Conservation (phyloP, 768 basidiomycete genomes). For the Sarcodon aspratus region DNA sequence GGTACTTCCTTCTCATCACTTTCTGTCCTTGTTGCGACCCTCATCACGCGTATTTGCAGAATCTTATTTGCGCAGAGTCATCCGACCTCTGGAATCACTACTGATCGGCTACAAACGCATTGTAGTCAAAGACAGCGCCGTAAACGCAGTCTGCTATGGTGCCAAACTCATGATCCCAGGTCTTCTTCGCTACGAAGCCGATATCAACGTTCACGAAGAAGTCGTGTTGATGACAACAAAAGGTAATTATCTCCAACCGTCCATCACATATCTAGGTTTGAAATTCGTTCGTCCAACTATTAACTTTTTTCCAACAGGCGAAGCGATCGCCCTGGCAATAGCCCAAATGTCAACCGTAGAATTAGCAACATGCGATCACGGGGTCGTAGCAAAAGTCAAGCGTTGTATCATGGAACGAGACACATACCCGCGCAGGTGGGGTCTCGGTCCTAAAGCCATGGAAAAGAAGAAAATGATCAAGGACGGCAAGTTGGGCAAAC, state of each 20-base stretch:
- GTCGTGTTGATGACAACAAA: slow-evolving; percentile 99
- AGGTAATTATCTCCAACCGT: slow-evolving; percentile 30
- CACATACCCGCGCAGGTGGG: slow-evolving; percentile 96
- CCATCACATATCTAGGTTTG: slow-evolving; percentile 1
- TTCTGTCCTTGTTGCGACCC: background rate
- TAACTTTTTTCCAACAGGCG: slow-evolving; percentile 32
- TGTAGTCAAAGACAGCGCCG: slow-evolving; percentile 97
- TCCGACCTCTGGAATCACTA: slow-evolving; percentile 89
- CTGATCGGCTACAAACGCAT: slow-evolving; percentile 96
- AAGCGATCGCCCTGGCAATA: slow-evolving; percentile 89
- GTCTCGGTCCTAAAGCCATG: slow-evolving; percentile 91
- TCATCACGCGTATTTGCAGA: slow-evolving; percentile 36
- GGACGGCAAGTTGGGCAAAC: slow-evolving; percentile 93
- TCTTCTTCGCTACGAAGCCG: slow-evolving; percentile 89
- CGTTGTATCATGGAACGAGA: slow-evolving; percentile 99
- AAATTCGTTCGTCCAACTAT: slow-evolving; percentile 4
- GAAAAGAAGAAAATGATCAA: slow-evolving; percentile 99
- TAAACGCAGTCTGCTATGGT: slow-evolving; percentile 98
- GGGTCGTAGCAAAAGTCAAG: slow-evolving; percentile 98
- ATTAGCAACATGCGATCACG: slow-evolving; percentile 95
- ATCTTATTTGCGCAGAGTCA: slow-evolving; percentile 89
- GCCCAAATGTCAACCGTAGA: slow-evolving; percentile 99
- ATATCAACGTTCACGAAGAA: slow-evolving; percentile 91
- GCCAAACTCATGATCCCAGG: slow-evolving; percentile 99
- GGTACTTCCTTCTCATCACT: slow-evolving; percentile 31